A percentile compares a stretch with the other conserved stretches of the same genome.
Evolutionary conservation across 1,139 yeast species (phyloP).

Genomic region (Diutina pseudorugosa): DNA sequence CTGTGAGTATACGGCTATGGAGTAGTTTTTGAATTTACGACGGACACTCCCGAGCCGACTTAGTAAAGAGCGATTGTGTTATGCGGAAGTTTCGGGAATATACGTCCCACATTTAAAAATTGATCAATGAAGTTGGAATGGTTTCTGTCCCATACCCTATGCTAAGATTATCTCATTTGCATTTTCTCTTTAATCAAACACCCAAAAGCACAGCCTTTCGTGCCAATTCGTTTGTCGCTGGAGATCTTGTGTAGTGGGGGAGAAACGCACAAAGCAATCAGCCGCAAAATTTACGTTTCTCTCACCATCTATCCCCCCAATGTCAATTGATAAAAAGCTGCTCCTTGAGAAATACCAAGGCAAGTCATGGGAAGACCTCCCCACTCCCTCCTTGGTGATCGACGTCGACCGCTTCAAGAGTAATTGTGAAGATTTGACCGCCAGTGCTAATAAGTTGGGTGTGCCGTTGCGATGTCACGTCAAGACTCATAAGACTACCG

Average conservation of each 20-base stretch:
- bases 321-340: slow-evolving; percentile 12
- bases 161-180: too few relatives aligned
- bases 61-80: too few relatives aligned
- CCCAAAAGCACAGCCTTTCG: too few relatives aligned
- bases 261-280: neutral
- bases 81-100: too few relatives aligned
- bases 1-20: too few relatives aligned
- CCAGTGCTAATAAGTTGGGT: slow-evolving; percentile 15
- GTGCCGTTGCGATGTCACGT: slow-evolving; percentile 54
- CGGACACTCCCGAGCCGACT: too few relatives aligned
- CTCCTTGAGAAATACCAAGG: slow-evolving; percentile 17
- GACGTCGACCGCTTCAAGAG: slow-evolving; percentile 17
- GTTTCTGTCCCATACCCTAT: too few relatives aligned
- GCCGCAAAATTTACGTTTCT: neutral
- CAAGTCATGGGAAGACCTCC: slow-evolving; percentile 19
- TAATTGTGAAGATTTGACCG: slow-evolving; percentile 22
- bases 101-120: too few relatives aligned
- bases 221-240: too few relatives aligned
- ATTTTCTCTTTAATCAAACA: too few relatives aligned
- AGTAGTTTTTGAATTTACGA: too few relatives aligned
- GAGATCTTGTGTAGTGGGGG: neutral
- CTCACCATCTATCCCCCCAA: neutral
- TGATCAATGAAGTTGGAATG: too few relatives aligned
- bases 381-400: slow-evolving; percentile 46
- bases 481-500: slow-evolving; percentile 56